Evolutionary conservation across 73 alveolate species (phyloP).

Genomic region (Tetrahymena thermophila): DNA sequence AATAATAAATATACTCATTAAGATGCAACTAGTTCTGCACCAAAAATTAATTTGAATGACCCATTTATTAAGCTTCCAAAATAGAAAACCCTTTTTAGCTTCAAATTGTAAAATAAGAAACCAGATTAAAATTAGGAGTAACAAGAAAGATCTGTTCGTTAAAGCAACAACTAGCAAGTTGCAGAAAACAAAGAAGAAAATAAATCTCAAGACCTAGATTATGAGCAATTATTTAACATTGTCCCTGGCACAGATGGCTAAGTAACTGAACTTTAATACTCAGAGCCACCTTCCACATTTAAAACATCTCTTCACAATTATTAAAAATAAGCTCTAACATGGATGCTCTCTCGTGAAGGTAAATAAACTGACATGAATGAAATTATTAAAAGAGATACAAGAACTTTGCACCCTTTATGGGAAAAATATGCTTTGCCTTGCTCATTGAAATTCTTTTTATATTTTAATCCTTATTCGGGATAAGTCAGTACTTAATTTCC

Average conservation of each 20-base stretch:
- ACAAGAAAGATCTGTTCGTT: background rate
- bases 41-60: background rate
- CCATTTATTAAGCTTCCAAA: background rate
- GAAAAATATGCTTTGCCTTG: conserved; percentile 19
- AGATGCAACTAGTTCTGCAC: background rate
- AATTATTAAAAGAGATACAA: background rate
- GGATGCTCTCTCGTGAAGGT: conserved; percentile 53
- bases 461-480: conserved; percentile 51
- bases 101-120: background rate
- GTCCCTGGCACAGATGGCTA: background rate
- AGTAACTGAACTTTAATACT: conserved; percentile 6
- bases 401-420: conserved; percentile 47
- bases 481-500: conserved; percentile 34
- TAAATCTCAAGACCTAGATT: conserved; percentile 5
- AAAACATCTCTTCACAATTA: conserved; percentile 24
- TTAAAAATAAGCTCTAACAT: conserved; percentile 46
- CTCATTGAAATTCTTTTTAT: conserved; percentile 15
- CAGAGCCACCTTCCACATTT: conserved; percentile 26
- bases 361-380: conserved; percentile 4
- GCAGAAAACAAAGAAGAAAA: background rate
- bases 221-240: background rate
- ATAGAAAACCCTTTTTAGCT: background rate
- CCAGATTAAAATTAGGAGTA: background rate
- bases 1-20: background rate
- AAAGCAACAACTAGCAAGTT: background rate